Evolutionary conservation across 768 basidiomycete species (phyloP).

Genomic region (Pluteus cervinus): DNA sequence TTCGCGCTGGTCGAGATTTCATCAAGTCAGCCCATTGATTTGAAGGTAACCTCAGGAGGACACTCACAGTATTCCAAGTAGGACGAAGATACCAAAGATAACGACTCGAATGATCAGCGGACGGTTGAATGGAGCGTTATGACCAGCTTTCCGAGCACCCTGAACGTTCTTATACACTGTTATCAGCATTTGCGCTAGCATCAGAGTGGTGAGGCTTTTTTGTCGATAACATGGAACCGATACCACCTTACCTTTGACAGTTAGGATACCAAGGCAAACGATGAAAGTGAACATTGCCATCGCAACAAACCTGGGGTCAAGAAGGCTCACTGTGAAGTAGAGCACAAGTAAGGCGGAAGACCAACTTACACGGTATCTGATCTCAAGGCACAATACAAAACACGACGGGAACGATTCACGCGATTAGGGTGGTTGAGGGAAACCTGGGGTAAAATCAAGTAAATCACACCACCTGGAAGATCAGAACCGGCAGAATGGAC

Average conservation of each 20-base stretch:
- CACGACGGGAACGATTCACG: conserved; percentile 16
- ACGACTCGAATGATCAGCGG: conserved; percentile 25
- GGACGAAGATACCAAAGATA: conserved; percentile 25
- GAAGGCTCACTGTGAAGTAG: neutral
- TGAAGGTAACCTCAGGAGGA: neutral
- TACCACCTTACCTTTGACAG: conserved; percentile 19
- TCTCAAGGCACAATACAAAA: conserved; percentile 26
- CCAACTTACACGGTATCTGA: conserved; percentile 13
- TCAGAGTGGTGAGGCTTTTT: neutral
- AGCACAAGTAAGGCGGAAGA: neutral
- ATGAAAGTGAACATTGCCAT: conserved; percentile 20
- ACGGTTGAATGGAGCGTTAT: conserved; percentile 16
- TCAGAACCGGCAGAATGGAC: conserved; percentile 3
- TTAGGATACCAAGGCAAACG: conserved; percentile 21
- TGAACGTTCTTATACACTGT: conserved; percentile 24
- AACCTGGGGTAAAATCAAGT: conserved; percentile 9
- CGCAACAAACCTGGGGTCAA: conserved; percentile 12
- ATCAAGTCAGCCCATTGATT: too few species aligned
- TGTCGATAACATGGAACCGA: neutral
- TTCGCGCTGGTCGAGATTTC: conserved; percentile 16
- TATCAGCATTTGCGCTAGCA: conserved; percentile 21
- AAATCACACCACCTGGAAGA: too few species aligned
- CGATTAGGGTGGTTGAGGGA: conserved; percentile 18
- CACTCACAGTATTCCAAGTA: conserved; percentile 26
- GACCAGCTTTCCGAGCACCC: conserved; percentile 22